Base-by-base conservation (phyloP, 805 yeast species). In the Candida pseudofarinosa region DNA sequence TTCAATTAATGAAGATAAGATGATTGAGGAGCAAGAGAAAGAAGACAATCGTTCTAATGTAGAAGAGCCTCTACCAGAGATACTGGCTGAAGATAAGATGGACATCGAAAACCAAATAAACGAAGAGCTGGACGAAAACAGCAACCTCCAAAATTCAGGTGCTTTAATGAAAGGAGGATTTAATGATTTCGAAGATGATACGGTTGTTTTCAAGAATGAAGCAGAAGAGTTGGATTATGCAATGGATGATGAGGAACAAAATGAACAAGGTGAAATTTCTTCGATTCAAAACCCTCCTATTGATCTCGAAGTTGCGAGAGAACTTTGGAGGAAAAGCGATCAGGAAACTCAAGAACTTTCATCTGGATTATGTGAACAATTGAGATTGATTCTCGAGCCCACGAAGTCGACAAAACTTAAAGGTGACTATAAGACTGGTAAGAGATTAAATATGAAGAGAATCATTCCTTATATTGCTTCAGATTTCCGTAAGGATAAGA, bases 391-490 rank as follows among this genome's bases (percentile, higher is more conserved):
- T 58, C 70, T 93, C 50, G 98, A 90, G 60, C 99, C 99, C 3
- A 93, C 99, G 0, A 70, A 87, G 46, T 95, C 97, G n/a, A 91
- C 98, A 2, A 93, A 93, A 61, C 71, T 93, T 44, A 81, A 79
- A 48, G 99, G 99, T 58, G 99, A 93, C 61, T 93, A 88, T 67
- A 89, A 90, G 65, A 90, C 97, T 1, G 99, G 99, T 62, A 93
- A 93, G 63, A 76, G 99, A 52, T 77, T 93, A 55, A 93, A 93
- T 65, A 90, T 93, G 98, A 93, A 91, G 73, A 77, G 97, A 52
- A 93, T 93, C 55, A 93, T 93, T 56, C 96, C 98, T 4, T 93
- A 91, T 63, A 93, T 93, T 71, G 99, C 99, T 0, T 87, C 96
- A 32, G 96, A 89, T 56, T 93, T 88, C 79, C 82, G 96, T 57